Evolutionary conservation across 345 rosid species (phyloP).

Genomic region (Gossypium turneri): DNA sequence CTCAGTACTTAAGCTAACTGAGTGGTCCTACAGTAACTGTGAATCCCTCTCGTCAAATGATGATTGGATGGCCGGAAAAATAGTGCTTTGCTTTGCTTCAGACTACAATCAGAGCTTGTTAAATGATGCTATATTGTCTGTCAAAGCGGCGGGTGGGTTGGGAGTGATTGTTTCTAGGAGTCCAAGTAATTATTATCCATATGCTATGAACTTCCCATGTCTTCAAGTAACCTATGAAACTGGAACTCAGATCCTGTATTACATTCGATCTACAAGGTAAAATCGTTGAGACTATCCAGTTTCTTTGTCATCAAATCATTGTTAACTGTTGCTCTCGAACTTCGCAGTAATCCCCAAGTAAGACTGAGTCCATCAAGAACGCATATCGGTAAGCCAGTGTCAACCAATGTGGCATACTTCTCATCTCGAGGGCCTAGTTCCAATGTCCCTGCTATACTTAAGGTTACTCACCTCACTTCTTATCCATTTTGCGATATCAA

Average conservation of each 20-base stretch:
- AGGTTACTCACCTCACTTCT: background rate
- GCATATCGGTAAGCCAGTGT: slow-evolving; percentile 9
- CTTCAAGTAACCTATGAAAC: slow-evolving; percentile 16
- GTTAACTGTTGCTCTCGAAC: background rate
- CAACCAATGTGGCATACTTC: slow-evolving; percentile 15
- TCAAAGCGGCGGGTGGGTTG: slow-evolving; percentile 5
- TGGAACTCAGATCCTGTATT: slow-evolving; percentile 15
- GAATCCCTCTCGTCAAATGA: slow-evolving; percentile 11
- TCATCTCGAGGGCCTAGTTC: slow-evolving; percentile 17
- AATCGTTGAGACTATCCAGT: background rate
- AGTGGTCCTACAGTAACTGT: background rate
- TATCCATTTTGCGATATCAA: background rate
- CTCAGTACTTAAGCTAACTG: background rate
- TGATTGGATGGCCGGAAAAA: slow-evolving; percentile 15
- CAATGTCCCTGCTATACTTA: slow-evolving; percentile 12
- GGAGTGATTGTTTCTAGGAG: slow-evolving; percentile 14
- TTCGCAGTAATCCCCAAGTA: slow-evolving; percentile 12
- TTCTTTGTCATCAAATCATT: background rate
- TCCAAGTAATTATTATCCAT: background rate
- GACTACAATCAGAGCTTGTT: slow-evolving; percentile 8
- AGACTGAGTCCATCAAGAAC: slow-evolving; percentile 4
- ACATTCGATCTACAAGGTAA: slow-evolving; percentile 9
- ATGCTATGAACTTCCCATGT: background rate
- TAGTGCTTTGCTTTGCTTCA: slow-evolving; percentile 16
- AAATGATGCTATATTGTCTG: background rate